Conservation (phyloP, 768 basidiomycete genomes). For the Phaeotremella skinneri region DNA sequence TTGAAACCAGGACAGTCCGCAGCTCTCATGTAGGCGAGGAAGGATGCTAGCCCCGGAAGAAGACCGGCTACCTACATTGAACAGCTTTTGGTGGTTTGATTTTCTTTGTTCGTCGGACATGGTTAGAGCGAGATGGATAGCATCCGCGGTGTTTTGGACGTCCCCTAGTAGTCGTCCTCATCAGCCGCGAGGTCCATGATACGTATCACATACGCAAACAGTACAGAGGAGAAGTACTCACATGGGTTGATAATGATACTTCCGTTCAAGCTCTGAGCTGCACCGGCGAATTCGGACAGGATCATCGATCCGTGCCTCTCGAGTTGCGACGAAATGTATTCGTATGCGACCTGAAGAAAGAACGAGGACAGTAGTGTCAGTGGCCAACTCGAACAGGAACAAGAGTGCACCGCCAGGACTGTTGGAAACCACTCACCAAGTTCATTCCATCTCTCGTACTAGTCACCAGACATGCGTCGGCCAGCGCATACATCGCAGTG, state of each 20-base stretch:
- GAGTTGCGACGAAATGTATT: slow-evolving; percentile 94
- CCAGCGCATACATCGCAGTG: slow-evolving; percentile 94
- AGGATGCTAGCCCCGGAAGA: no score
- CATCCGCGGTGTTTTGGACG: slow-evolving; percentile 94
- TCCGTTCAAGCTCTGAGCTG: slow-evolving; percentile 92
- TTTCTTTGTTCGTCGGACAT: slow-evolving; percentile 79
- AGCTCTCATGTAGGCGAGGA: not conserved
- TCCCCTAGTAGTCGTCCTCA: slow-evolving; percentile 60
- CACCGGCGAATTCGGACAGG: slow-evolving; percentile 96
- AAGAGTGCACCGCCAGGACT: no score
- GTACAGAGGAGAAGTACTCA: slow-evolving; percentile 22
- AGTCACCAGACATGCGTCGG: slow-evolving; percentile 92
- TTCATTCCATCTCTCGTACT: slow-evolving; percentile 99
- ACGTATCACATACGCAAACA: no score
- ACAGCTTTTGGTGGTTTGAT: slow-evolving; percentile 91
- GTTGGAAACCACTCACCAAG: slow-evolving; percentile 76
- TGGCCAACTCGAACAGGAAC: not conserved
- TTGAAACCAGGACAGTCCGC: not conserved
- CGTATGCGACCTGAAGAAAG: slow-evolving; percentile 79
- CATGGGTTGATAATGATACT: slow-evolving; percentile 92
- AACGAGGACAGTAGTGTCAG: not conserved
- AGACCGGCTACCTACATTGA: slow-evolving; percentile 60
- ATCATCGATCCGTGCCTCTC: slow-evolving; percentile 94
- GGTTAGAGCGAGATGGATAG: slow-evolving; percentile 92
- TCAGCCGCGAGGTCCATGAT: slow-evolving; percentile 42